A percentile compares a stretch with the other conserved stretches of the same genome.
Evolutionary conservation across 192 early-diverging fungal genomes (phyloP).

Genomic region (Haplosporangium gracile): DNA sequence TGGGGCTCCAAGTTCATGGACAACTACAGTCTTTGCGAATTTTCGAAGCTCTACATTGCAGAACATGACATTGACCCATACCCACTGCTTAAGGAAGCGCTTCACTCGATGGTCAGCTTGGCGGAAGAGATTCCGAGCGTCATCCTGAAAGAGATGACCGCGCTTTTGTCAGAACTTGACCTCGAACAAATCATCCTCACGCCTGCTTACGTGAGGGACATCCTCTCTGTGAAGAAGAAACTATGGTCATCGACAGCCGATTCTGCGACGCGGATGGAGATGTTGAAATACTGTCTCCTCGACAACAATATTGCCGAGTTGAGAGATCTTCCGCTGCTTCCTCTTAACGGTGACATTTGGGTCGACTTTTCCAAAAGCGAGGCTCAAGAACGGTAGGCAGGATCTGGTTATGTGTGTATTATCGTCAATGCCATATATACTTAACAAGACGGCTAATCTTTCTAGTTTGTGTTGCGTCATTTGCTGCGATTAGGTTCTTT

Average conservation of each 20-base stretch:
- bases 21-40: neutral
- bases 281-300: constrained; percentile 17
- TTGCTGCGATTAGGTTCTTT: neutral
- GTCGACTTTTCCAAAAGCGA: constrained; percentile 14
- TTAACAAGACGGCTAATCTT: neutral
- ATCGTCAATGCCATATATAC: neutral
- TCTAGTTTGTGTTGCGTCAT: neutral
- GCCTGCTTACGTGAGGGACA: neutral
- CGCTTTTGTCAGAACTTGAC: neutral
- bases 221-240: neutral
- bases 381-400: neutral
- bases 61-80: constrained; percentile 12
- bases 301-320: constrained; percentile 25
- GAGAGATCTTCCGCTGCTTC: constrained; percentile 27
- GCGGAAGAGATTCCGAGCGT: constrained; percentile 3
- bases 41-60: neutral
- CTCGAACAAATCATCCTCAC: constrained; percentile 19
- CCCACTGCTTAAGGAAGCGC: constrained; percentile 5
- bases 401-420: too few relatives aligned
- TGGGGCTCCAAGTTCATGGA: neutral
- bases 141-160: neutral
- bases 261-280: neutral
- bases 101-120: neutral
- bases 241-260: neutral
- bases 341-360: constrained; percentile 20